Evolutionary conservation across 768 basidiomycete genomes (phyloP), one percentile per base, ranked within the genome.

Genomic region (Auricularia heimuer): DNA sequence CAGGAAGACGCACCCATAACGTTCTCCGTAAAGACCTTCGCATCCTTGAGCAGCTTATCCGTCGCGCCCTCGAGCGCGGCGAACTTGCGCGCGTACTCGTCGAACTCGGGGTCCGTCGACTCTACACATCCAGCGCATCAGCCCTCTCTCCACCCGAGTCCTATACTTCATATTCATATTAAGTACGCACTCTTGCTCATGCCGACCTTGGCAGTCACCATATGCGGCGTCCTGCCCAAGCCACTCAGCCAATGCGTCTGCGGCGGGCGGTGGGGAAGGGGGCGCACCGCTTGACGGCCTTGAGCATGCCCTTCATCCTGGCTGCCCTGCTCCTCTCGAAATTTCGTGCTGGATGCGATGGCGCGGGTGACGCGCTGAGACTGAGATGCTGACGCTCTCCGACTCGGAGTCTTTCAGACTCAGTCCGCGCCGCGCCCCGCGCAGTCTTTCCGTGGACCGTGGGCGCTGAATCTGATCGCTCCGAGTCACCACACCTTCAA

Each of bases 21-120:
- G 34, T 89, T 83, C 51, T 98, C 94, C 16, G 84, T 84, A 77
- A 94, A 98, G 4, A 85, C 80, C 71, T 89, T 92, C 37, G 90
- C 87, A 71, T 99, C 95, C 79, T 98, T 98, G 70, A 94, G 76
- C 65, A 98, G 78, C 78, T 94, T 94, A 73, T 95, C 94, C 0
- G 89, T 83, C 33, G 90, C 87, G 62, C 82, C 76, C 76, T 98
- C 94, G 68, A 98, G 79, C 3, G 81, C 72, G 11, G 81, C 75
- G 74, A 97, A 96, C 73, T 91, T 85, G 54, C 87, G 82, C 68
- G 86, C 82, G 69, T 86, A 90, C 66, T 94, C 92, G 69, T 96
- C 92, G 76, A 94, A 96, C 73, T 95, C 93, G 21, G 90, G 84
- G 78, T 95, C 94, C 70, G 75, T 80, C 3, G 92, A 92, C 76